phyloP scores from a whole-genome alignment of 2,329 filamentous ascomycete species.

The Ceratocystis colombiana region DNA sequence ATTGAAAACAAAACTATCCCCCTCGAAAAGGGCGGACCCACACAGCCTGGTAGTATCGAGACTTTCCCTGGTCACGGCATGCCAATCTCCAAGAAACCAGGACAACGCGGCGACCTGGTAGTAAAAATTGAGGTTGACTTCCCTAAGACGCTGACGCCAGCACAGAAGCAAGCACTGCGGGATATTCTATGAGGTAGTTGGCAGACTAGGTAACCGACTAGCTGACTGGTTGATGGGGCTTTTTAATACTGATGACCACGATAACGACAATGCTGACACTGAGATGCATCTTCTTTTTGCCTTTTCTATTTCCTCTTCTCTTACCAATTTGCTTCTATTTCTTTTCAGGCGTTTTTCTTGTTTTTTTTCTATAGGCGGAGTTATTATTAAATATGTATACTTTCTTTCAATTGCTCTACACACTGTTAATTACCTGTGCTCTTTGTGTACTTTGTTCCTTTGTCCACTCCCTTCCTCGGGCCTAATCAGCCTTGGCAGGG shows the following conservation, averaged over 20 bases:
- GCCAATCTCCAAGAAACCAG: slow-evolving; percentile 85
- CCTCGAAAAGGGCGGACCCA: slow-evolving; percentile 72
- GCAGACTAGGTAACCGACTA: background rate
- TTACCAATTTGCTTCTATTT: slow-evolving; percentile 4
- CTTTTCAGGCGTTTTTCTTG: background rate
- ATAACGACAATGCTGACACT: background rate
- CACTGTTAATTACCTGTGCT: no score
- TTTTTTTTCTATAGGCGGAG: slow-evolving; percentile 10
- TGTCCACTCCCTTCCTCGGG: slow-evolving; percentile 14
- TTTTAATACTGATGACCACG: background rate
- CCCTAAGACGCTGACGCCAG: slow-evolving; percentile 62
- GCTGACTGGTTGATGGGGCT: background rate
- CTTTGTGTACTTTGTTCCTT: background rate
- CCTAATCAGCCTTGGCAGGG: slow-evolving; percentile 12
- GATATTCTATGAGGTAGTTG: slow-evolving; percentile 55
- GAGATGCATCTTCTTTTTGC: background rate
- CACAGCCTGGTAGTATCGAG: slow-evolving; percentile 72
- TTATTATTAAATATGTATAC: background rate
- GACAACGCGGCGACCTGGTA: slow-evolving; percentile 74
- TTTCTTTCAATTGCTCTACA: slow-evolving; percentile 23
- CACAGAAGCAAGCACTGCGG: slow-evolving; percentile 71
- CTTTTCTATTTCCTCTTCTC: background rate
- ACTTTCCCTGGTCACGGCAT: slow-evolving; percentile 80
- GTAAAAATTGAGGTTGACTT: slow-evolving; percentile 90
- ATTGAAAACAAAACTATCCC: slow-evolving; percentile 83